These are phyloP conservation scores for Vanrija pseudolonga DNA, from an alignment of 1,284 basidiomycete genomes.

Conservation along the genomic window DNA sequence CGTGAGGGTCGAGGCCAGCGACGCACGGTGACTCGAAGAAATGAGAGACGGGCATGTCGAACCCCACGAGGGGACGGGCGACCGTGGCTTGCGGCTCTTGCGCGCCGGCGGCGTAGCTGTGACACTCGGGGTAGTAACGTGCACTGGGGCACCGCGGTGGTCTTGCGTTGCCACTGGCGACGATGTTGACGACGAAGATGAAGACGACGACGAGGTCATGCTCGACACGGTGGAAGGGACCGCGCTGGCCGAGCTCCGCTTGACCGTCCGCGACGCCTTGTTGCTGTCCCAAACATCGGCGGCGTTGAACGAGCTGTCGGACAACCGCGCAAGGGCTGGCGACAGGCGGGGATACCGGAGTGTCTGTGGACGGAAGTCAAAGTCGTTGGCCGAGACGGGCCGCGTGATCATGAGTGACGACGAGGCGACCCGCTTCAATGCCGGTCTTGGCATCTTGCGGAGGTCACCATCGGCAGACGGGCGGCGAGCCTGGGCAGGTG, in stretches of 20 bases:
- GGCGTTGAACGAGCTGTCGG: constrained; percentile 5
- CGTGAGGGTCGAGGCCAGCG: constrained; percentile 17
- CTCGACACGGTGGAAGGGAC: not conserved
- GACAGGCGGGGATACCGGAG: constrained; percentile 22
- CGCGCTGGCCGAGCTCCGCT: too few relatives aligned
- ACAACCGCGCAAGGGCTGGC: constrained; percentile 20
- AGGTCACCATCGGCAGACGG: constrained; percentile 6
- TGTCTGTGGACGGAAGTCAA: constrained; percentile 19
- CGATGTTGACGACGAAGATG: not conserved
- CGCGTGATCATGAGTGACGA: not conserved
- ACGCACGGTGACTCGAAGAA: constrained; percentile 17
- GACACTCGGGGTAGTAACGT: not conserved
- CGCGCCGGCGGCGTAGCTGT: constrained; percentile 1
- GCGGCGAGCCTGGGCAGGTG: not conserved
- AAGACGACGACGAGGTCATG: not conserved
- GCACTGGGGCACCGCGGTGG: not conserved
- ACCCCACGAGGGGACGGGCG: constrained; percentile 17
- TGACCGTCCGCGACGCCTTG: too few relatives aligned
- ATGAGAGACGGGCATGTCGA: constrained; percentile 18
- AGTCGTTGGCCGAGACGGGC: constrained; percentile 1
- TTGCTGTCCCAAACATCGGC: not conserved
- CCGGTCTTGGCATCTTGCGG: not conserved
- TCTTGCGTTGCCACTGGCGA: not conserved
- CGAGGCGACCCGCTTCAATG: constrained; percentile 3
- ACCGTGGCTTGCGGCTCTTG: constrained; percentile 11